phyloP scores from a whole-genome alignment of 2,329 filamentous ascomycete species.

The Cucurbitaria berberidis region DNA sequence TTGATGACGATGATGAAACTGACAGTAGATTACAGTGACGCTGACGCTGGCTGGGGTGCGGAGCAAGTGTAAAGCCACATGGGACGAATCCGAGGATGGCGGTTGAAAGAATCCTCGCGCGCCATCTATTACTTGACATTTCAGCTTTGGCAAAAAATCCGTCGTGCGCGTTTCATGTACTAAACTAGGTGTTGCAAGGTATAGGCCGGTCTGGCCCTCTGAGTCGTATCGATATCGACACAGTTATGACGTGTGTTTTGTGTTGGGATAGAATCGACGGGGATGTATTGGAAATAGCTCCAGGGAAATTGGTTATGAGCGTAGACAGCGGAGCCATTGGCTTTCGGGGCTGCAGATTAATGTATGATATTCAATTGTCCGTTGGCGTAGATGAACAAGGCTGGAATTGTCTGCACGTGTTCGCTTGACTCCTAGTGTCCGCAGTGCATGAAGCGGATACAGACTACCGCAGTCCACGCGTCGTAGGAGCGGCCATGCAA shows the following conservation, averaged over 20 bases:
- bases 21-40: slow-evolving; percentile 48
- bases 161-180: slow-evolving; percentile 18
- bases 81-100: slow-evolving; percentile 29
- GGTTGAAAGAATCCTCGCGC: slow-evolving; percentile 31
- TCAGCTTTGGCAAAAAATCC: slow-evolving; percentile 5
- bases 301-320: slow-evolving; percentile 6
- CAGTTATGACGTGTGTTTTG: neutral
- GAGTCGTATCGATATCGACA: neutral
- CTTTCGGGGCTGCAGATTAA: neutral
- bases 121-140: slow-evolving; percentile 4
- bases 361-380: slow-evolving; percentile 16
- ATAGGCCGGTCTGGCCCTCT: slow-evolving; percentile 7
- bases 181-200: slow-evolving; percentile 16
- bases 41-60: slow-evolving; percentile 60
- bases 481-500: slow-evolving; percentile 6
- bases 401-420: slow-evolving; percentile 17
- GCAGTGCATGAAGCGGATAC: slow-evolving; percentile 24
- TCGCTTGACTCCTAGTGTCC: slow-evolving; percentile 32
- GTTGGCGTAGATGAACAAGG: no score
- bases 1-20: slow-evolving; percentile 15
- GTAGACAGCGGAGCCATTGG: neutral
- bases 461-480: slow-evolving; percentile 14
- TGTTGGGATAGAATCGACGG: neutral
- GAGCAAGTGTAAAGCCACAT: slow-evolving; percentile 55
- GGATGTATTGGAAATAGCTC: slow-evolving; percentile 1